Evolutionary conservation across 257 asterid genomes (phyloP).

Genomic region (Verbena officinalis): DNA sequence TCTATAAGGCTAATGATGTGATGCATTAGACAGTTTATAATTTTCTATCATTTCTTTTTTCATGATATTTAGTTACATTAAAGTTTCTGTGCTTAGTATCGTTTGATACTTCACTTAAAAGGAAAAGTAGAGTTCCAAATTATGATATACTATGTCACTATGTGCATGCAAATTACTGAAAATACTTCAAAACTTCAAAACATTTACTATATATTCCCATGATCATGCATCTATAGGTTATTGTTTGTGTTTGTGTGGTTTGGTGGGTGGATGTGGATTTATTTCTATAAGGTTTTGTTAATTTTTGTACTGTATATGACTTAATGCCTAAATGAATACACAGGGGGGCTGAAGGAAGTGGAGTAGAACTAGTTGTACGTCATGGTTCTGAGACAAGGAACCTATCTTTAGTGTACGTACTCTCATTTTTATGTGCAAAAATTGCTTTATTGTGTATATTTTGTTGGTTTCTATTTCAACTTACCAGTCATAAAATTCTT

Average conservation of each 20-base stretch:
- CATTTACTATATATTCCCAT: no score
- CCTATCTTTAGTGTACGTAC: slow-evolving; percentile 66
- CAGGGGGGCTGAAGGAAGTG: slow-evolving; percentile 98
- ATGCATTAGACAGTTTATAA: neutral
- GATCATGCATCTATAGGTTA: neutral
- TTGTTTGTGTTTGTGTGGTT: slow-evolving; percentile 6
- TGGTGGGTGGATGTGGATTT: no score
- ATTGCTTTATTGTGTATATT: neutral
- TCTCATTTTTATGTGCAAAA: slow-evolving; percentile 21
- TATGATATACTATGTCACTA: neutral
- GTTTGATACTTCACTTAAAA: neutral
- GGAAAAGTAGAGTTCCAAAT: neutral
- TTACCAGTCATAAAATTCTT: neutral
- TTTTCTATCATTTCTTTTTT: neutral
- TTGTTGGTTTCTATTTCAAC: slow-evolving; percentile 9
- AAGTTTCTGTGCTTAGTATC: neutral
- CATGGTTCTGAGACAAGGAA: slow-evolving; percentile 71
- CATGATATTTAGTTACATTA: slow-evolving; percentile 1
- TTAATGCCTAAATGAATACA: slow-evolving; percentile 35
- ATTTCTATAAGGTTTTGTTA: neutral
- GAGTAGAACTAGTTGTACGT: slow-evolving; percentile 66
- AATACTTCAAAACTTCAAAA: no score
- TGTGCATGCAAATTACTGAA: no score
- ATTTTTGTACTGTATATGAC: slow-evolving; percentile 30
- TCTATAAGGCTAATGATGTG: neutral